Conservation (phyloP, 2,329 filamentous ascomycete species). For the Daldinia eschscholtzii region DNA sequence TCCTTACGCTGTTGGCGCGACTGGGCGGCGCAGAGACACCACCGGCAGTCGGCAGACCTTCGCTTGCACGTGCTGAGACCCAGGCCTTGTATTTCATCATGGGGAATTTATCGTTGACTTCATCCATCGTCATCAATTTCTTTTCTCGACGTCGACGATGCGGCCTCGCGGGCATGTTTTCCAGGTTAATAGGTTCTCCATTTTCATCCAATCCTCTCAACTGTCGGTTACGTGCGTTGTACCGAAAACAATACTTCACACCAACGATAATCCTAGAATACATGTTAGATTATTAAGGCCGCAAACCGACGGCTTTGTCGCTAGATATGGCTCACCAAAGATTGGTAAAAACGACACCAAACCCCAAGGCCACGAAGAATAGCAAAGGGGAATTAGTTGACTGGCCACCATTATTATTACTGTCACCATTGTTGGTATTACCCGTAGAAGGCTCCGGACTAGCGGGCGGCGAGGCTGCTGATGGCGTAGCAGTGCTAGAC, state of each 20-base stretch:
- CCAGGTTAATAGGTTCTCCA: slow-evolving; percentile 88
- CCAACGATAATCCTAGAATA: slow-evolving; percentile 93
- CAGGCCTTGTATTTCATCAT: slow-evolving; percentile 97
- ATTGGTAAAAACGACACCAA: slow-evolving; percentile 98
- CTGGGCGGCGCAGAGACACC: slow-evolving; percentile 83
- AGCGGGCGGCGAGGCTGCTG: slow-evolving; percentile 33
- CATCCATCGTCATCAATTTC: slow-evolving; percentile 99
- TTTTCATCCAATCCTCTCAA: slow-evolving; percentile 79
- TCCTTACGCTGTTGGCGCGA: slow-evolving; percentile 78
- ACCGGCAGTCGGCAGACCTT: slow-evolving; percentile 85
- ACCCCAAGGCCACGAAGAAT: slow-evolving; percentile 96
- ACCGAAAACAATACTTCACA: slow-evolving; percentile 99
- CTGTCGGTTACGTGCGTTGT: slow-evolving; percentile 92
- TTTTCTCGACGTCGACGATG: slow-evolving; percentile 93
- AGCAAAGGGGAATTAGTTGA: slow-evolving; percentile 78
- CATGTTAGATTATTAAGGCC: slow-evolving; percentile 36
- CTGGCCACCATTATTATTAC: slow-evolving; percentile 59
- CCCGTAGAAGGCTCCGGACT: slow-evolving; percentile 39
- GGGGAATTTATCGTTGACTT: slow-evolving; percentile 97
- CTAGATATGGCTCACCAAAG: slow-evolving; percentile 79
- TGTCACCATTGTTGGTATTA: slow-evolving; percentile 54
- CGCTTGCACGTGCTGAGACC: slow-evolving; percentile 84
- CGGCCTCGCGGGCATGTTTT: slow-evolving; percentile 81
- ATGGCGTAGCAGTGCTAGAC: slow-evolving; percentile 27
- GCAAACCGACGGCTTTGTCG: slow-evolving; percentile 12